Evolutionary conservation across 2,329 filamentous ascomycete species (phyloP), one percentile per base, ranked within the genome.

Genomic region (Claviceps cyperi): DNA sequence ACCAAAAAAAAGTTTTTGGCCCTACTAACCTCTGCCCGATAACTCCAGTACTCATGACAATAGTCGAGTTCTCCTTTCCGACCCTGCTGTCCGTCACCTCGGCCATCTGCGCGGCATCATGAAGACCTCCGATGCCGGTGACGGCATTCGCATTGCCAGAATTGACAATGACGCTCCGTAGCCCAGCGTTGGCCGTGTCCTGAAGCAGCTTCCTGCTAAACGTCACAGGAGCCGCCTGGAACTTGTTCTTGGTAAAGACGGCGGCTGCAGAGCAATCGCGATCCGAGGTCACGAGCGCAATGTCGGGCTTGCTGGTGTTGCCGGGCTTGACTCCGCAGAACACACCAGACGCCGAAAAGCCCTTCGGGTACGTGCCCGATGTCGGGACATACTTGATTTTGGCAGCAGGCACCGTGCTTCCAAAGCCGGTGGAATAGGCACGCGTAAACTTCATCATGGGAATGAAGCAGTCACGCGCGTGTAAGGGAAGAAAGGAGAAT

Each of bases 1-100:
- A 11, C 28, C 4, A 32, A 11, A 32, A 32, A 11, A 3, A 9
- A 3, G 28, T 11, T 11, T 4, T 28, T 9, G 15, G 7, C 9
- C 3, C 32, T 13, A 55, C 68, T 56, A 64, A 83, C 82, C 86
- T 81, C 68, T 97, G 91, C 8, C 92, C 92, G 63, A 98, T 98
- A 43, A 98, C 92, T 50, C 92, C 92, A 2, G 92, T 98, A 65
- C 89, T 96, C 92, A 98, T 97, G 54, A 97, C 91, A 46, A 98
- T 74, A n/a, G 87, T 92, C 56, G 72, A 73, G 50, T 73, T 69
- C 47, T 70, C 65, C 15, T 55, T 60, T 14, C 73, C 75, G 2
- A 76, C 66, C 52, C 61, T 66, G 76, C 78, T 72, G 63, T 96
- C 89, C 6, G 90, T 86, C 55, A 80, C 81, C 54, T 71, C 70